These are phyloP conservation scores for Botryotinia convoluta DNA, from an alignment of 2,329 filamentous ascomycete species.

Conservation along the genomic window DNA sequence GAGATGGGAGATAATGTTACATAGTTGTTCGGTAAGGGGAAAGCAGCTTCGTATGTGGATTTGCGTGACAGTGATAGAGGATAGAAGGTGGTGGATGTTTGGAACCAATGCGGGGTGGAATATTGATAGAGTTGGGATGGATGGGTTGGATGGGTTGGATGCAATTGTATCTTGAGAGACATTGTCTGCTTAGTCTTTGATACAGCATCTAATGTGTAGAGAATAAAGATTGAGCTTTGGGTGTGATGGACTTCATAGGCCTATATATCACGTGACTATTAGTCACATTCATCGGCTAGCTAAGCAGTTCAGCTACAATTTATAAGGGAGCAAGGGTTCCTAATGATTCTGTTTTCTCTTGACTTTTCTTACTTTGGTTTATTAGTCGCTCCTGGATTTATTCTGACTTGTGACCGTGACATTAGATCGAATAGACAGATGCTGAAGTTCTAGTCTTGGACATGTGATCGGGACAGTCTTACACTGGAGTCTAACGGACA, in stretches of 20 bases:
- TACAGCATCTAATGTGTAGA: no score
- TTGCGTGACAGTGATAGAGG: no score
- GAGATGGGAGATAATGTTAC: no score
- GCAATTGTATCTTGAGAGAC: no score
- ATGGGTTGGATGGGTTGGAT: no score
- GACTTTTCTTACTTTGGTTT: not conserved
- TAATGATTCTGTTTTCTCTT: not conserved
- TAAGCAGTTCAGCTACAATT: not conserved
- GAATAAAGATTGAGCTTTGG: no score
- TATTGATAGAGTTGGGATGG: no score
- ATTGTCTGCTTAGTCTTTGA: no score
- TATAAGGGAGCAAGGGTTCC: not conserved
- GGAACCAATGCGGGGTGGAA: no score
- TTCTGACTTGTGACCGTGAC: rapidly evolving
- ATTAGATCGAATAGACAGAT: not conserved
- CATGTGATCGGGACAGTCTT: not conserved
- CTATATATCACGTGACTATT: not conserved
- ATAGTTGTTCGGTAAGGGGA: no score
- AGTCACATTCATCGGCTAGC: not conserved
- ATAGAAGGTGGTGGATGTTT: no score
- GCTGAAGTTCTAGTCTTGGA: not conserved
- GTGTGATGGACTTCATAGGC: not conserved
- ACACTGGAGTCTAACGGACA: not conserved
- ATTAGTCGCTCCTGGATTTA: not conserved
- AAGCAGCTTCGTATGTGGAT: no score